Conservation (phyloP, 164 flowering plant species). For the Umbilicus rupestris region DNA sequence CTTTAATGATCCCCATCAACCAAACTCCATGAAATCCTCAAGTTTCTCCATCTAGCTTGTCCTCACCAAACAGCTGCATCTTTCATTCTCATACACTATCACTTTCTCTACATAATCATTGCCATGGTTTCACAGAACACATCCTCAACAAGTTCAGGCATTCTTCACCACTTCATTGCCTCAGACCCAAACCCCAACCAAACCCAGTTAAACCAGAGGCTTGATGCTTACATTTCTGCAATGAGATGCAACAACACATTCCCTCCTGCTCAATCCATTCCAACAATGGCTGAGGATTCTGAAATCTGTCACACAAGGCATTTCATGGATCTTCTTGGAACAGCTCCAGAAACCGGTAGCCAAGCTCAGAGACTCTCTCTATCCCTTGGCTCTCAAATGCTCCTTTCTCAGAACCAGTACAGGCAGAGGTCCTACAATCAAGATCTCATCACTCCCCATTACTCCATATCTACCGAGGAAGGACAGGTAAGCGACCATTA, state of each 20-base stretch:
- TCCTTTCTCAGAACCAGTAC: slow-evolving; percentile 25
- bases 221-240: slow-evolving; percentile 27
- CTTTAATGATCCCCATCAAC: slow-evolving; percentile 8
- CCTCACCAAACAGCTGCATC: not conserved
- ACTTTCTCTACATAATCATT: not conserved
- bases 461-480: slow-evolving; percentile 23
- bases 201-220: slow-evolving; percentile 26
- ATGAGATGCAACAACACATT: slow-evolving; percentile 18
- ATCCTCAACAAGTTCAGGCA: slow-evolving; percentile 26
- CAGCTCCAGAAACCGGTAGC: slow-evolving; percentile 25
- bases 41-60: slow-evolving; percentile 8
- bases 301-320: slow-evolving; percentile 32
- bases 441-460: slow-evolving; percentile 22
- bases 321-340: slow-evolving; percentile 50
- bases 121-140: slow-evolving; percentile 39
- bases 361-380: slow-evolving; percentile 34
- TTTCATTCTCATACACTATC: not conserved
- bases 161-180: slow-evolving; percentile 41
- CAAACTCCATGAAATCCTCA: slow-evolving; percentile 4
- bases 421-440: slow-evolving; percentile 27
- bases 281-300: slow-evolving; percentile 22
- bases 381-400: slow-evolving; percentile 32
- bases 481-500: slow-evolving; percentile 16
- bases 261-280: slow-evolving; percentile 30
- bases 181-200: slow-evolving; percentile 33